Conservation (phyloP, 1,284 basidiomycete species). For the Pyrrhoderma lamaoense region DNA sequence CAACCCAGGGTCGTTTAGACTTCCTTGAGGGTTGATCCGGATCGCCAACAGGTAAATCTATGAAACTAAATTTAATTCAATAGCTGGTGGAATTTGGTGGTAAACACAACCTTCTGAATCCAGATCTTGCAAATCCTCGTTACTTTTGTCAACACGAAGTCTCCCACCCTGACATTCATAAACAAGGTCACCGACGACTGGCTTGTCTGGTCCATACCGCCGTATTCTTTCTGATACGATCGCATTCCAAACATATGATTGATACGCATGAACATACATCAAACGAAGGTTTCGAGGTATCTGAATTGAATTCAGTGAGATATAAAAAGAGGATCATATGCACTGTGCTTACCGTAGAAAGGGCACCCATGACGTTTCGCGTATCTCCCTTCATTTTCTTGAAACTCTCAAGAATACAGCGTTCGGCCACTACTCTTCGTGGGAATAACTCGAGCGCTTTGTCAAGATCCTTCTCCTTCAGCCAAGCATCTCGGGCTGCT, state of each 20-base stretch:
- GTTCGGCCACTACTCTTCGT: slow-evolving; percentile 84
- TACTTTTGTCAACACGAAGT: slow-evolving; percentile 32
- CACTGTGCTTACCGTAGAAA: slow-evolving; percentile 60
- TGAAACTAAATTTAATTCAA: neutral
- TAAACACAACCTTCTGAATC: slow-evolving; percentile 38
- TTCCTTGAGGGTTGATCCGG: slow-evolving; percentile 27
- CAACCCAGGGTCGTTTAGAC: slow-evolving; percentile 45
- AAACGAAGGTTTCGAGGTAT: slow-evolving; percentile 91
- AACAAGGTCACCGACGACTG: slow-evolving; percentile 85
- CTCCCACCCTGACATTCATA: slow-evolving; percentile 34
- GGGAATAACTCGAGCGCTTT: slow-evolving; percentile 81
- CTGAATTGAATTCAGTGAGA: slow-evolving; percentile 34
- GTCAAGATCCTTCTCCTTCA: slow-evolving; percentile 68
- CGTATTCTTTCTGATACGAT: slow-evolving; percentile 89
- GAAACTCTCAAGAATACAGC: slow-evolving; percentile 86
- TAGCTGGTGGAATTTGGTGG: slow-evolving; percentile 3
- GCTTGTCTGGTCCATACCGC: slow-evolving; percentile 65
- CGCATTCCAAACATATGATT: slow-evolving; percentile 98
- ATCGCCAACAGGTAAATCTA: slow-evolving; percentile 26
- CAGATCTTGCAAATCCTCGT: slow-evolving; percentile 28
- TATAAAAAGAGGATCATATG: neutral
- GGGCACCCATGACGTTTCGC: slow-evolving; percentile 77
- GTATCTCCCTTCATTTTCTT: slow-evolving; percentile 73
- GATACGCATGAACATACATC: slow-evolving; percentile 99
- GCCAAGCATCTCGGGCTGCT: slow-evolving; percentile 75